Evolutionary conservation across 371 early-diverging fungal genomes (phyloP).

Genomic region (Cokeromyces recurvatus): DNA sequence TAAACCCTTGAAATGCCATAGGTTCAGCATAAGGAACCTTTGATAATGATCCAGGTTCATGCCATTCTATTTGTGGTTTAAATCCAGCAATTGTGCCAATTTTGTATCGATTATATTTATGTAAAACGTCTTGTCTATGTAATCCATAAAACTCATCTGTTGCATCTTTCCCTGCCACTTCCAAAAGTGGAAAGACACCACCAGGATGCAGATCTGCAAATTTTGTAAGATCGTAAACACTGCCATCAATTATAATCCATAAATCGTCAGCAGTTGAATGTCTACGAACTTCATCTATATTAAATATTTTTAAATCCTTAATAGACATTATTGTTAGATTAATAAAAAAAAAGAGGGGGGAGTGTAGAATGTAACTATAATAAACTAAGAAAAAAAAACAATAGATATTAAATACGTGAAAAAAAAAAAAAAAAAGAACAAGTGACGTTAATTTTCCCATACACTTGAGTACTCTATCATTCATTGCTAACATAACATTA

Average conservation of each 20-base stretch:
- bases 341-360: too few relatives aligned
- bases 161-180: slow-evolving; percentile 72
- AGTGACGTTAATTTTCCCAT: too few relatives aligned
- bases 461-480: too few relatives aligned
- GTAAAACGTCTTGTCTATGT: slow-evolving; percentile 66
- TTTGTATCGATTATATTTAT: slow-evolving; percentile 44
- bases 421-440: too few relatives aligned
- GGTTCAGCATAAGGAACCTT: slow-evolving; percentile 58
- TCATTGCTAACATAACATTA: too few relatives aligned
- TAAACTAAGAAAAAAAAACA: too few relatives aligned
- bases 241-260: slow-evolving; percentile 85
- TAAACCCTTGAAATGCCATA: slow-evolving; percentile 44
- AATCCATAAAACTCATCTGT: slow-evolving; percentile 64
- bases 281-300: slow-evolving; percentile 68
- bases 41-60: slow-evolving; percentile 37
- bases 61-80: slow-evolving; percentile 23
- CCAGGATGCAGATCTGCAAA: slow-evolving; percentile 88
- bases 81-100: slow-evolving; percentile 48
- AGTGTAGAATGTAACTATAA: too few relatives aligned
- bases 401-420: too few relatives aligned
- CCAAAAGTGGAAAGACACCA: slow-evolving; percentile 69
- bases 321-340: too few relatives aligned
- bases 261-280: slow-evolving; percentile 74
- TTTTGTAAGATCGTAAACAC: slow-evolving; percentile 88
- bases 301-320: slow-evolving; percentile 27